Conservation (phyloP, 768 basidiomycete genomes). For the Dioszegia hungarica region DNA sequence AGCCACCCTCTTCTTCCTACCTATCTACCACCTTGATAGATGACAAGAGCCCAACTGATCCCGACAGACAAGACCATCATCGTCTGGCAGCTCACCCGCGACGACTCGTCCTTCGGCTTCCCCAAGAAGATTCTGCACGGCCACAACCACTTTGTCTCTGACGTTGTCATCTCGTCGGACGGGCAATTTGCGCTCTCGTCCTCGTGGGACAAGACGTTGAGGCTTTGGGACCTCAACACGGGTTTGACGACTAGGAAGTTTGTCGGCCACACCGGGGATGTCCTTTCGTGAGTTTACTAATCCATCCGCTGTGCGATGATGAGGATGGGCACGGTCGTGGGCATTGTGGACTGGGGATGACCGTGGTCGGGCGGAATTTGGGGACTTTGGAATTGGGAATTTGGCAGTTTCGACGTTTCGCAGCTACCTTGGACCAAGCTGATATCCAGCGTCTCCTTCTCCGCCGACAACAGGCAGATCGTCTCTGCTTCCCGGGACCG, state of each 20-base stretch:
- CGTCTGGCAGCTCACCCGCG: constrained; percentile 95
- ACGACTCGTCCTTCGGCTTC: constrained; percentile 70
- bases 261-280: constrained; percentile 95
- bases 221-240: constrained; percentile 99
- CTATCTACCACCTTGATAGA: background rate
- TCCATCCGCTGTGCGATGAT: too few relatives aligned
- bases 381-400: too few relatives aligned
- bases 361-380: too few relatives aligned
- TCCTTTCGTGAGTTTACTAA: constrained; percentile 69
- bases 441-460: constrained; percentile 73
- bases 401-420: too few relatives aligned
- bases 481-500: constrained; percentile 96
- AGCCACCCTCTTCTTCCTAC: background rate
- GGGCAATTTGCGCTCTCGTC: constrained; percentile 99
- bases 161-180: constrained; percentile 97
- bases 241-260: constrained; percentile 94
- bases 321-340: too few relatives aligned
- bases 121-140: constrained; percentile 96
- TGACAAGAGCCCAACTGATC: background rate
- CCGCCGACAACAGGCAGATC: constrained; percentile 98
- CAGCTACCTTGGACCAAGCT: background rate
- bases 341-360: too few relatives aligned
- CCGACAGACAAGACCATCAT: constrained; percentile 95
- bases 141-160: constrained; percentile 99
- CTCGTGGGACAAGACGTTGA: constrained; percentile 99